Conservation (phyloP, 768 basidiomycete species). For the Lactifluus echinatus region DNA sequence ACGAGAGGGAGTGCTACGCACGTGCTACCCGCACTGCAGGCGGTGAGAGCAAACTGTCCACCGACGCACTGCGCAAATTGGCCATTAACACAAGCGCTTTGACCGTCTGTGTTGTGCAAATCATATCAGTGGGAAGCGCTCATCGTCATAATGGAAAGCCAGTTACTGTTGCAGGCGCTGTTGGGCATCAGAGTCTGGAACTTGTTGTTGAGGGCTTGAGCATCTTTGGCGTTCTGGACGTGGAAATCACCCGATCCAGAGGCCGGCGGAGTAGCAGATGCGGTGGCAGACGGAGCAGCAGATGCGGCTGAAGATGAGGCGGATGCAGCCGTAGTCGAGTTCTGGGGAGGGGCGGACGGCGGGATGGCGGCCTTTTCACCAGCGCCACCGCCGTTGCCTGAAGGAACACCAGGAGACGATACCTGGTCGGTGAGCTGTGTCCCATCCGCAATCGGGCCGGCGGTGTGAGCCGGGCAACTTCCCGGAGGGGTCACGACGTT, state of each 20-base stretch:
- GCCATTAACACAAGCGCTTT: slow-evolving; percentile 32
- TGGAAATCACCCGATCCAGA: slow-evolving; percentile 13
- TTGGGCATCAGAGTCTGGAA: slow-evolving; percentile 26
- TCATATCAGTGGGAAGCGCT: neutral
- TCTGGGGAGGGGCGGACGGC: slow-evolving; percentile 4
- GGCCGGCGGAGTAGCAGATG: neutral
- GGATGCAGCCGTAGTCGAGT: neutral
- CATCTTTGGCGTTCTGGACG: slow-evolving; percentile 30
- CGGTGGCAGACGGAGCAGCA: neutral
- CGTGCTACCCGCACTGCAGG: slow-evolving; percentile 26
- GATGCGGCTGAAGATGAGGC: neutral
- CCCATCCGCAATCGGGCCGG: slow-evolving; percentile 43
- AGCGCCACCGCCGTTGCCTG: neutral
- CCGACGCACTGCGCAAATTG: slow-evolving; percentile 34
- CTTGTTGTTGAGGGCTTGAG: slow-evolving; percentile 30
- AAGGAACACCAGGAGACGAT: slow-evolving; percentile 29
- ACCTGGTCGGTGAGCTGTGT: slow-evolving; percentile 33
- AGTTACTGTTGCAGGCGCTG: slow-evolving; percentile 28
- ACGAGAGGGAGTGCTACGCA: slow-evolving; percentile 39
- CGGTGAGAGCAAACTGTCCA: slow-evolving; percentile 28
- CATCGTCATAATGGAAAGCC: neutral
- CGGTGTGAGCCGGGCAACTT: slow-evolving; percentile 41
- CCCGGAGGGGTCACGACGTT: slow-evolving; percentile 37
- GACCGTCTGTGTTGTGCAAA: slow-evolving; percentile 21
- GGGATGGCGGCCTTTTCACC: neutral